These are phyloP conservation scores for Millerago galiae DNA, from an alignment of 805 yeast genomes.

Conservation along the genomic window DNA sequence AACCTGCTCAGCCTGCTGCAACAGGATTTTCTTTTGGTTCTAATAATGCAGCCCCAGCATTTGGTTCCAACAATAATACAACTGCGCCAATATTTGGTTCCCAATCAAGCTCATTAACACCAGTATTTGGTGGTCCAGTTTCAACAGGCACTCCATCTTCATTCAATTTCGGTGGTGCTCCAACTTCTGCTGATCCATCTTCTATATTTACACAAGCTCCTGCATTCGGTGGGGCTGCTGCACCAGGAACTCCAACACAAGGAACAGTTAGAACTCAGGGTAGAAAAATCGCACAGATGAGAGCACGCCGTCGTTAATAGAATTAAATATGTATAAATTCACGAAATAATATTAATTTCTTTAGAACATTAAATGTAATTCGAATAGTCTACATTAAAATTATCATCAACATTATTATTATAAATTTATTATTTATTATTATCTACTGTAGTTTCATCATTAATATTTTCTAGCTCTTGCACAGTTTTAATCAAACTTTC, in stretches of 20 bases:
- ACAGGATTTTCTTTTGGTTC: neutral
- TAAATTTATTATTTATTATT: neutral
- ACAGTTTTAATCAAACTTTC: slow-evolving; percentile 50
- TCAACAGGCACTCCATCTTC: slow-evolving; percentile 3
- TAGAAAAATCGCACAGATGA: slow-evolving; percentile 23
- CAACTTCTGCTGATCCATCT: slow-evolving; percentile 8
- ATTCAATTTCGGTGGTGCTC: slow-evolving; percentile 6
- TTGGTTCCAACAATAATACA: neutral
- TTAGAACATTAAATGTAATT: no score
- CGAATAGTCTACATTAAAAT: no score
- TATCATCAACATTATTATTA: neutral
- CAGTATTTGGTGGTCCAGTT: slow-evolving; percentile 4
- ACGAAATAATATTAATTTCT: no score
- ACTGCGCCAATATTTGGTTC: slow-evolving; percentile 1
- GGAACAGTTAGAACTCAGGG: slow-evolving; percentile 13
- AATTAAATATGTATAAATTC: neutral
- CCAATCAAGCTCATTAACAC: neutral
- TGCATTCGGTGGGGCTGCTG: slow-evolving; percentile 7
- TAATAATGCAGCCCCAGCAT: neutral
- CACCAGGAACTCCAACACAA: slow-evolving; percentile 17
- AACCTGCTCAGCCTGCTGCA: slow-evolving; percentile 10
- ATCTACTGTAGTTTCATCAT: neutral
- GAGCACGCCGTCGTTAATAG: slow-evolving; percentile 21
- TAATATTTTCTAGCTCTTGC: slow-evolving; percentile 31
- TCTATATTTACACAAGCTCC: slow-evolving; percentile 9